A percentile compares a stretch with the other conserved stretches of the same genome.
Conservation (phyloP, 208 protist species). For the Novymonas esmeraldas region DNA sequence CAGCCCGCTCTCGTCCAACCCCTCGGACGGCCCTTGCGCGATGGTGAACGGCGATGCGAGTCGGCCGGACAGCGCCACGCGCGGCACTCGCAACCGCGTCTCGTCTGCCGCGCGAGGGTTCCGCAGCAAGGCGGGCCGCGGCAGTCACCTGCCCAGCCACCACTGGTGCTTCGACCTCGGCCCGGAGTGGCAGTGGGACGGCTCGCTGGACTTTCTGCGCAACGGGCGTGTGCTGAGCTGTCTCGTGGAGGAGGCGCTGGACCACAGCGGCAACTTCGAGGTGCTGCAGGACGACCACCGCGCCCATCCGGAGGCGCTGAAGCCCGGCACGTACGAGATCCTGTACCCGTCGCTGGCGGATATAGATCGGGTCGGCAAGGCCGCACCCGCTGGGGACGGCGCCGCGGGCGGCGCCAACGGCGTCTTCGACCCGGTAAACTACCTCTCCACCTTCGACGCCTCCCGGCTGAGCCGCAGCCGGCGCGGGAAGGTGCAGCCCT, state of each 20-base stretch:
- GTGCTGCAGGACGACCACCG: conserved; percentile 24
- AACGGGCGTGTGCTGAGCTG: conserved; percentile 40
- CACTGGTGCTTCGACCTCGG: conserved; percentile 33
- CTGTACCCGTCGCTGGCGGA: conserved; percentile 47
- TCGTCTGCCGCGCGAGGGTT: not conserved
- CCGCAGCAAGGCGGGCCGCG: conserved; percentile 5
- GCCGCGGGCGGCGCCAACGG: not conserved
- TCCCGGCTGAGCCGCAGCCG: conserved; percentile 19
- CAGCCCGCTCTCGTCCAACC: not conserved
- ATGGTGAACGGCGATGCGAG: not conserved
- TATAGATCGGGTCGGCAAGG: conserved; percentile 21
- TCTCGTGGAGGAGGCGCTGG: conserved; percentile 39
- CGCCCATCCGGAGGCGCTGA: conserved; percentile 8
- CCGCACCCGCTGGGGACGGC: not conserved
- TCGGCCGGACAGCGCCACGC: conserved; percentile 5
- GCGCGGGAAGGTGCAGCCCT: conserved; percentile 8
- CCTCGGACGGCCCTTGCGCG: not conserved
- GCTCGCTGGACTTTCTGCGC: conserved; percentile 46
- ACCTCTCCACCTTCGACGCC: conserved; percentile 14
- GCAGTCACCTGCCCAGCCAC: not conserved
- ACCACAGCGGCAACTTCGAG: conserved; percentile 31
- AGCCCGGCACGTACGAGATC: conserved; percentile 26
- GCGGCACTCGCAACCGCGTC: not conserved
- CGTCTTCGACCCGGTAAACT: conserved; percentile 12
- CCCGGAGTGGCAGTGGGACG: conserved; percentile 37